phyloP scores from a whole-genome alignment of 1,284 basidiomycete genomes.

The Bjerkandera adusta region DNA sequence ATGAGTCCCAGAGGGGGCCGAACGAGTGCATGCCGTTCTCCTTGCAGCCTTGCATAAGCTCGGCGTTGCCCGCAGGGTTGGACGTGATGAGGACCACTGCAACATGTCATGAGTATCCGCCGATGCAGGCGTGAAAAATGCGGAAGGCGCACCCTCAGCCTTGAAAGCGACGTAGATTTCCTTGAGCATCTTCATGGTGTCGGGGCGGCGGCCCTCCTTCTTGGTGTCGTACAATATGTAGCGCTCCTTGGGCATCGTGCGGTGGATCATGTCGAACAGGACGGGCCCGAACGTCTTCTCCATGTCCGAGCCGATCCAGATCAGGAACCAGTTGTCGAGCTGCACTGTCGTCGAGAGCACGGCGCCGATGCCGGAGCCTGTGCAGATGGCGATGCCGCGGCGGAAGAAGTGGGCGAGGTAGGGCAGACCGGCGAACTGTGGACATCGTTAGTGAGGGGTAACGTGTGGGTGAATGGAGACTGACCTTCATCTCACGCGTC shows the following conservation, averaged over 20 bases:
- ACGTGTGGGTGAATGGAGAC: slow-evolving; percentile 6
- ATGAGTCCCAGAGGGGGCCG: slow-evolving; percentile 16
- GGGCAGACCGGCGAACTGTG: slow-evolving; percentile 34
- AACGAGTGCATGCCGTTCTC: slow-evolving; percentile 15
- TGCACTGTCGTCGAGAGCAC: slow-evolving; percentile 35
- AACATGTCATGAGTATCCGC: not conserved
- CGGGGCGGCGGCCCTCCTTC: slow-evolving; percentile 43
- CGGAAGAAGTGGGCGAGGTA: slow-evolving; percentile 36
- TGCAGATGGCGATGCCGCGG: slow-evolving; percentile 36
- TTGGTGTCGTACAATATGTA: slow-evolving; percentile 60
- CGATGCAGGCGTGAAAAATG: not conserved
- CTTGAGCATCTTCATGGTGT: slow-evolving; percentile 34
- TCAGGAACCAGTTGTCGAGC: slow-evolving; percentile 44
- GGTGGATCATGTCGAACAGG: slow-evolving; percentile 41
- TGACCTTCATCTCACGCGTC: slow-evolving; percentile 60
- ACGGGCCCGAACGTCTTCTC: slow-evolving; percentile 36
- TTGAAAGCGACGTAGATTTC: slow-evolving; percentile 32
- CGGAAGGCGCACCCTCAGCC: slow-evolving; percentile 32
- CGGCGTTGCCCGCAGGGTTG: slow-evolving; percentile 12
- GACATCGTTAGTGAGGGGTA: not conserved
- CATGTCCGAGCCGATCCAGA: slow-evolving; percentile 45
- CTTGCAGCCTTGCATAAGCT: slow-evolving; percentile 15
- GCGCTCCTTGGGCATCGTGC: slow-evolving; percentile 47
- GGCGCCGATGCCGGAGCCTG: slow-evolving; percentile 36
- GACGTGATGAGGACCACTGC: slow-evolving; percentile 14